Base-by-base conservation (phyloP, 352 stramenopile species). In the Pythium scleroteichum region DNA sequence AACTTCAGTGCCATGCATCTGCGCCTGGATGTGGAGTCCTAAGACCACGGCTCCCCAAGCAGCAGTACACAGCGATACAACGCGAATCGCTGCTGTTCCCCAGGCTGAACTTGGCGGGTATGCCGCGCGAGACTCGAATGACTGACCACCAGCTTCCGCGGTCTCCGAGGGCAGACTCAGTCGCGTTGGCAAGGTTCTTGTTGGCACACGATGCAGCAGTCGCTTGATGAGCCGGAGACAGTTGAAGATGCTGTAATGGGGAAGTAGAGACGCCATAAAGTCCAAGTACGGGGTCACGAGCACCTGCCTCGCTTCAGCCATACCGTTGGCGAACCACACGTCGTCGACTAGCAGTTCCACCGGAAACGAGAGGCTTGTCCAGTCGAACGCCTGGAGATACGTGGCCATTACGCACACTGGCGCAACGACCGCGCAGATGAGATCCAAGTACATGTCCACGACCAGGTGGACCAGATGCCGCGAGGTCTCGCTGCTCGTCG, bases 281-380 rank as follows among this genome's bases (percentile, higher is more conserved):
- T 69, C 62, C 1, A 58, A 5, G 20, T 35, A 57, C 17, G 62
- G 60, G 8, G 62, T 69, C 12, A 69, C 45, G 10, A 69, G 50
- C 33, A 64, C 55, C n/a, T 69, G 55, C 12, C 45, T 19, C 22
- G 23, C 14, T 26, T 69, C 55, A 4, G 32, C 32, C 10, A 69
- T 29, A 8, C 41, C 50, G 19, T 54, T 59, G 0, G 26, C 29
- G 10, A 45, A 38, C 59, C 59, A 66, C 1, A 49, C 41, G 14
- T 66, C 59, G 50, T 66, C 44, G 9, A 32, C 48, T 7, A 64
- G 5, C 0, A 64, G 41, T 22, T 48, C 1, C 12, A 35, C n/a
- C 22, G 48, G 33, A 27, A 48, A 69, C 9, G 32, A 2, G 8
- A n/a, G 19, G 4, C 8, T 54, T 0, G 19, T 20, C 47, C 46